Evolutionary conservation across 345 rosid genomes (phyloP).

Genomic region (Camelina laxa): DNA sequence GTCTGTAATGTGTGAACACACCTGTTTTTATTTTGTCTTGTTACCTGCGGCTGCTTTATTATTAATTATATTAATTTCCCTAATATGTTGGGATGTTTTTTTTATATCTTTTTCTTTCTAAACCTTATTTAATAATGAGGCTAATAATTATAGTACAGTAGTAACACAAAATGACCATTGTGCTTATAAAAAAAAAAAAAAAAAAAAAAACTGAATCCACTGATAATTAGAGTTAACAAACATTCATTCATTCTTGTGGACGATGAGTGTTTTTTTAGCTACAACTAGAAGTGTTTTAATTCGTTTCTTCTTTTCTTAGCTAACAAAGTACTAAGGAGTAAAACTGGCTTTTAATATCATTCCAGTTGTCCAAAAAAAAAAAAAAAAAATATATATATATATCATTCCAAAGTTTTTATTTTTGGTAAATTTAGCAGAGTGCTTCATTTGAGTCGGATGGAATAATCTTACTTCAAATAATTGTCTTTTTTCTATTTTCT

Average conservation of each 20-base stretch:
- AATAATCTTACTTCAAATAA: background rate
- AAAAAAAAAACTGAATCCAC: background rate
- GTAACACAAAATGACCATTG: no score
- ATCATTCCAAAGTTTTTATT: no score
- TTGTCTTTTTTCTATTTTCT: background rate
- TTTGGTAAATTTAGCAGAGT: background rate
- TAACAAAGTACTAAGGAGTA: no score
- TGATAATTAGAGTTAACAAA: background rate
- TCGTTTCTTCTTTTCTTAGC: background rate
- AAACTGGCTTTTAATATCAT: no score
- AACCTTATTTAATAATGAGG: no score
- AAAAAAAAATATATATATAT: no score
- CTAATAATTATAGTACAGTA: no score
- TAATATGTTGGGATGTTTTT: no score
- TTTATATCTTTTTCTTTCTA: no score
- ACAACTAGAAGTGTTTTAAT: background rate
- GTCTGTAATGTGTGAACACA: conserved; percentile 28
- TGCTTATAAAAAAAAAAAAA: no score
- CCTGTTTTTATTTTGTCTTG: conserved; percentile 33
- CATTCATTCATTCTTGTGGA: conserved; percentile 1
- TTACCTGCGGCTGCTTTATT: conserved; percentile 1
- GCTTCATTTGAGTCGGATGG: background rate
- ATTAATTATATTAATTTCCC: conserved; percentile 4
- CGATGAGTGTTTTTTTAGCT: background rate
- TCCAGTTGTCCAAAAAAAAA: no score